These are phyloP conservation scores for Citrullus colocynthis DNA, from an alignment of 306 rosid genomes.

Conservation along the genomic window DNA sequence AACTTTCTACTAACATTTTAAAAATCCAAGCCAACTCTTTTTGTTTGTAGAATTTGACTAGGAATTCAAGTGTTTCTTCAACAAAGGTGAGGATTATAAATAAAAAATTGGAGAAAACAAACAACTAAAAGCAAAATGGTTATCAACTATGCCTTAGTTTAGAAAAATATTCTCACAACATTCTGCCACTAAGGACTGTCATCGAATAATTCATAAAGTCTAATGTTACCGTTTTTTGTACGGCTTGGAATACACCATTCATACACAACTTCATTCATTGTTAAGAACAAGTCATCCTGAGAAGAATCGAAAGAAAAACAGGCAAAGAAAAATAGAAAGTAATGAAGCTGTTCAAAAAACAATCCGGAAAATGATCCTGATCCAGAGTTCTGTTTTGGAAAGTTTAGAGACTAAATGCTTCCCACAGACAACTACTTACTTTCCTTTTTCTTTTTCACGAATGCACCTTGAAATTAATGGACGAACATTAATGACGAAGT, in stretches of 20 bases:
- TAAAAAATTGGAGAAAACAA: too few species aligned
- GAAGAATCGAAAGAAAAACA: neutral
- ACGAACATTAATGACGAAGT: neutral
- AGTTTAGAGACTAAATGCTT: neutral
- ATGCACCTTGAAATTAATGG: neutral
- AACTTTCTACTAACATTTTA: too few species aligned
- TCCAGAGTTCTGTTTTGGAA: neutral
- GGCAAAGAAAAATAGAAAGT: neutral
- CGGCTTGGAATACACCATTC: neutral
- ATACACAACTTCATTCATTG: neutral
- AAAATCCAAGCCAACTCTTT: too few species aligned
- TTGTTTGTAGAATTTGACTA: too few species aligned
- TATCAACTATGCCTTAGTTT: neutral
- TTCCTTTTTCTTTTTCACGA: neutral
- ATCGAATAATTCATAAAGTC: neutral
- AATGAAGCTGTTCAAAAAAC: neutral
- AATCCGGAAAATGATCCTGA: neutral
- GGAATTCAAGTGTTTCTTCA: too few species aligned
- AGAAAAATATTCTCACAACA: neutral
- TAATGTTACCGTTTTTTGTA: neutral
- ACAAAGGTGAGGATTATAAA: too few species aligned
- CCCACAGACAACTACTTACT: neutral
- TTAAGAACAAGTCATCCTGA: neutral
- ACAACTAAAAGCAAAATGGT: too few species aligned
- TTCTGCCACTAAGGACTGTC: neutral